Conservation (phyloP, 805 yeast species). For the Priceomyces fermenticarens region DNA sequence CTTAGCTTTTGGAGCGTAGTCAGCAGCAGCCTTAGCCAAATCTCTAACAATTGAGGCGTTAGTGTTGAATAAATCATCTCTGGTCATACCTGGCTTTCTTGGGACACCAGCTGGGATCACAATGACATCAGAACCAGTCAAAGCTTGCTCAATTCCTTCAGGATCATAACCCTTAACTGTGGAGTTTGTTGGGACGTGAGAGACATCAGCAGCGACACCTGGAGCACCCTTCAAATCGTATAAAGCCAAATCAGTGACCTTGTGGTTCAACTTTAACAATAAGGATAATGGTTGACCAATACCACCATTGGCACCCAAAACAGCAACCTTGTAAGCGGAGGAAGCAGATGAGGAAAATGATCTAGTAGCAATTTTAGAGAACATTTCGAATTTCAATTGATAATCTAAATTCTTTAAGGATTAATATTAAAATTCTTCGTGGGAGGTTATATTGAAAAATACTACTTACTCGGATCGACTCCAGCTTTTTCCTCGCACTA, state of each 20-base stretch:
- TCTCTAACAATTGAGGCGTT: conserved; percentile 94
- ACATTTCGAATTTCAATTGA: conserved; percentile 36
- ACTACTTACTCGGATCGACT: too few species aligned
- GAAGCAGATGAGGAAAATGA: conserved; percentile 66
- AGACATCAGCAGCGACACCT: conserved; percentile 95
- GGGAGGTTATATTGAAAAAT: too few species aligned
- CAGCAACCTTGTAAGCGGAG: conserved; percentile 68
- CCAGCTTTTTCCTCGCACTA: too few species aligned
- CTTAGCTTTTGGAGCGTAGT: conserved; percentile 79
- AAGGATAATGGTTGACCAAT: conserved; percentile 66
- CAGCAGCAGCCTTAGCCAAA: conserved; percentile 83
- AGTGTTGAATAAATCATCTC: conserved; percentile 95
- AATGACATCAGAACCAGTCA: conserved; percentile 78
- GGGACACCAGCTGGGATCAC: conserved; percentile 98
- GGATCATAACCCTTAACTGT: conserved; percentile 86
- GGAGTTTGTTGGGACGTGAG: conserved; percentile 92
- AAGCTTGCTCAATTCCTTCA: conserved; percentile 67
- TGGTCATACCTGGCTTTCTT: conserved; percentile 98
- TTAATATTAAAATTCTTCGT: too few species aligned
- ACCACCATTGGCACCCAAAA: conserved; percentile 88
- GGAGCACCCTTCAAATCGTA: conserved; percentile 91
- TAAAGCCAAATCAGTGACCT: conserved; percentile 80
- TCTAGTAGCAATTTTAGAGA: conserved; percentile 56
- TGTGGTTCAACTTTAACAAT: conserved; percentile 80
- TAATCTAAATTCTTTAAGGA: too few species aligned